Evolutionary conservation across 2,329 filamentous ascomycete species (phyloP).

Genomic region (Plectosphaerella plurivora): DNA sequence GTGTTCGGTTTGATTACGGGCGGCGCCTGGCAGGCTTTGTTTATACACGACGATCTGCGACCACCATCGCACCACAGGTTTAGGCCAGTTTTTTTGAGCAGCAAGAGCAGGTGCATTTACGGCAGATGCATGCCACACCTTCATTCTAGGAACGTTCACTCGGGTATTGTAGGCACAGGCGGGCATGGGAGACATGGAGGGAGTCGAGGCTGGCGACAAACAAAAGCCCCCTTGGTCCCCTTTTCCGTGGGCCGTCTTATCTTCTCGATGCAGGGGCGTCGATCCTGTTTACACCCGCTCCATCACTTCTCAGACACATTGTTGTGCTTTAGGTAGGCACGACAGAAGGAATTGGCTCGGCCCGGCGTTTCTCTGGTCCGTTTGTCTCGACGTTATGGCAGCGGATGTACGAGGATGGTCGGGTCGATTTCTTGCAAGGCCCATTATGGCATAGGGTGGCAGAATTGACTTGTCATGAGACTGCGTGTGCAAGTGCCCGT

Average conservation of each 20-base stretch:
- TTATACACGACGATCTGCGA: not conserved
- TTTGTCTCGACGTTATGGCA: not conserved
- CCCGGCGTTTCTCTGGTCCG: not conserved
- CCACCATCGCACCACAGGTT: not conserved
- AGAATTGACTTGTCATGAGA: not conserved
- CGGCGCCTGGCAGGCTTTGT: not conserved
- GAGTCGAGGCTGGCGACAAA: not conserved
- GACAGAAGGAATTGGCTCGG: not conserved
- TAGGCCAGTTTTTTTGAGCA: not conserved
- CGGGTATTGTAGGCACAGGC: not conserved
- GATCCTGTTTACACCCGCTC: not conserved
- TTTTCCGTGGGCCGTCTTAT: not conserved
- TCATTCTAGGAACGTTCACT: not conserved
- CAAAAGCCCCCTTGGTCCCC: not conserved
- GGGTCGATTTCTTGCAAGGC: not conserved
- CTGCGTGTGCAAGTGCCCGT: not conserved
- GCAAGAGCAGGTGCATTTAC: not conserved
- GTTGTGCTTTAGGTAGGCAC: not conserved
- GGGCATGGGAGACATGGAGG: not conserved
- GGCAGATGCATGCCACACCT: not conserved
- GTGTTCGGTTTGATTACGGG: not conserved
- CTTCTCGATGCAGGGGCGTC: not conserved
- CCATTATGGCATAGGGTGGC: not conserved
- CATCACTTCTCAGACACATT: not conserved
- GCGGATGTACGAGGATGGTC: not conserved